Evolutionary conservation across 768 basidiomycete genomes (phyloP).

Genomic region (Tulasnella sp.): DNA sequence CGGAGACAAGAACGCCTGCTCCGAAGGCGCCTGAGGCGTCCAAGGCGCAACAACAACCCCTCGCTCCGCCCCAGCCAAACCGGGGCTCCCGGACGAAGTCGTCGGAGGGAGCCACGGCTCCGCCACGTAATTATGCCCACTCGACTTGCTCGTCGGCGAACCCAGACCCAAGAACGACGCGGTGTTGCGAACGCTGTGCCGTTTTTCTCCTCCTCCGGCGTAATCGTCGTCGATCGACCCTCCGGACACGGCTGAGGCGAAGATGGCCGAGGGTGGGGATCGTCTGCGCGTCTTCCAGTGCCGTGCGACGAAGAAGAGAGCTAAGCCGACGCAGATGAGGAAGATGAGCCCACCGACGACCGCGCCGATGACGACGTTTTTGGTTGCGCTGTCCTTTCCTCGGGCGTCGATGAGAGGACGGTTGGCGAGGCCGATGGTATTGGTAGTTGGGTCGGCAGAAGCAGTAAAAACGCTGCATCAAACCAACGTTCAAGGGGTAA

Average conservation of each 20-base stretch:
- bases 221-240: neutral
- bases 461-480: conserved; percentile 8
- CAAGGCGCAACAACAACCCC: conserved; percentile 2
- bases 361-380: conserved; percentile 5
- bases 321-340: conserved; percentile 8
- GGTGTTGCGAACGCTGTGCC: conserved; percentile 1
- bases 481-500: neutral
- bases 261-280: neutral
- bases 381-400: neutral
- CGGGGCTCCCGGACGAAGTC: neutral
- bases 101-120: conserved; percentile 2
- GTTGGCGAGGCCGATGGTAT: conserved; percentile 12
- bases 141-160: neutral
- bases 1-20: conserved; percentile 15
- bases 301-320: neutral
- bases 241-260: neutral
- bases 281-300: neutral
- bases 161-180: neutral
- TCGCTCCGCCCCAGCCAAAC: neutral
- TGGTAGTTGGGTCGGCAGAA: neutral
- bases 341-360: conserved; percentile 20
- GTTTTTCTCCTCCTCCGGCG: neutral
- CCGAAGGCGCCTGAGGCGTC: neutral
- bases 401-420: neutral
- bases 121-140: conserved; percentile 4